phyloP scores from a whole-genome alignment of 2,329 filamentous ascomycete species.

The Penicillium polonicum region DNA sequence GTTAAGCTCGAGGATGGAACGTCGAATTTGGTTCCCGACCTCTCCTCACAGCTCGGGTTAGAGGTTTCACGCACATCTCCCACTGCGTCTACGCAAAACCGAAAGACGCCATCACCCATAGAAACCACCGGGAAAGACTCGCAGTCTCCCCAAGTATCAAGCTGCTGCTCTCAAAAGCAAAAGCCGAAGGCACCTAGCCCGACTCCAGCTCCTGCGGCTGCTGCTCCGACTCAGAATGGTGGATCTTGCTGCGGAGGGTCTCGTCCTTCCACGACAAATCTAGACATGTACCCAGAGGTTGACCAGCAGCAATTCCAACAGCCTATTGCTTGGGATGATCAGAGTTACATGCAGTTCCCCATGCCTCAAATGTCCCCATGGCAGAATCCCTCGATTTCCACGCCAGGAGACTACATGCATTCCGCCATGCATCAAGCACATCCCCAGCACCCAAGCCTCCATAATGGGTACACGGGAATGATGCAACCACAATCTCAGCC shows the following conservation, averaged over 20 bases:
- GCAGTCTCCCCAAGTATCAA: slow-evolving; percentile 10
- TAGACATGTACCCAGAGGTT: background rate
- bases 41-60: slow-evolving; percentile 8
- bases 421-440: slow-evolving; percentile 1
- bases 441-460: background rate
- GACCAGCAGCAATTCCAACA: slow-evolving; percentile 9
- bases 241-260: slow-evolving; percentile 33
- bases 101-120: background rate
- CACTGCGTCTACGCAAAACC: background rate
- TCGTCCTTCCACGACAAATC: background rate
- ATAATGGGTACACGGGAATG: slow-evolving; percentile 5
- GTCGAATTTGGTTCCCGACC: slow-evolving; percentile 9
- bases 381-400: slow-evolving; percentile 22
- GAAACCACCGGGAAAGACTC: background rate
- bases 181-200: slow-evolving; percentile 12
- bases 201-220: background rate
- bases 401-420: slow-evolving; percentile 16
- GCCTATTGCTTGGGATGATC: slow-evolving; percentile 11
- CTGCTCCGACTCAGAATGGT: slow-evolving; percentile 5
- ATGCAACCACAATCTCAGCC: background rate
- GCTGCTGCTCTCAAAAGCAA: slow-evolving; percentile 28
- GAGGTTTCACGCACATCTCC: slow-evolving; percentile 5
- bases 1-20: slow-evolving; percentile 23
- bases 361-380: slow-evolving; percentile 21
- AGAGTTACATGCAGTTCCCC: slow-evolving; percentile 18